Evolutionary conservation across 2,329 filamentous ascomycete species (phyloP).

Genomic region (Hyphodiscus sp.): DNA sequence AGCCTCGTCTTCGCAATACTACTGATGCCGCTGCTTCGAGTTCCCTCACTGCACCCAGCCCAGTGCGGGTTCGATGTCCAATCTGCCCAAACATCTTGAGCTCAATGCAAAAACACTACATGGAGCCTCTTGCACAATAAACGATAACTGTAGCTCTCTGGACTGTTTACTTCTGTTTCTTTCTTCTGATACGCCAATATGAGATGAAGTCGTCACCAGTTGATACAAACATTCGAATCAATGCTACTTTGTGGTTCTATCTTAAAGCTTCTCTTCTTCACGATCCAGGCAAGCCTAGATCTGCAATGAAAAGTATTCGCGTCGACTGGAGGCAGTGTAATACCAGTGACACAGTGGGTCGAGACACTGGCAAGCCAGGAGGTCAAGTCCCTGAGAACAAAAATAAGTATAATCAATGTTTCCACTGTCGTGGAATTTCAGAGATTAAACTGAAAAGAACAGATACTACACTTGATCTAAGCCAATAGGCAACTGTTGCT

Average conservation of each 20-base stretch:
- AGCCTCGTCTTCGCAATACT: too few relatives aligned
- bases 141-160: too few relatives aligned
- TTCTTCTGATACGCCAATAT: too few relatives aligned
- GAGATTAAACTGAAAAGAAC: conserved; percentile 97
- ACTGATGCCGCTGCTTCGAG: too few relatives aligned
- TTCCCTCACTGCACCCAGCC: too few relatives aligned
- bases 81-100: too few relatives aligned
- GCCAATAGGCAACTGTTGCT: conserved; percentile 51
- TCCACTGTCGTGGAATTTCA: conserved; percentile 69
- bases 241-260: not conserved
- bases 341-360: conserved; percentile 66
- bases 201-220: too few relatives aligned
- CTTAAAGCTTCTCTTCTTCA: conserved; percentile 45
- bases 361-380: conserved; percentile 67
- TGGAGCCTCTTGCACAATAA: too few relatives aligned
- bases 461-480: conserved; percentile 91
- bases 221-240: not conserved
- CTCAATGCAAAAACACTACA: too few relatives aligned
- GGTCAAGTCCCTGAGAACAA: conserved; percentile 48
- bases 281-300: conserved; percentile 44
- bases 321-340: conserved; percentile 69
- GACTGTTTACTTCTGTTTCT: too few relatives aligned
- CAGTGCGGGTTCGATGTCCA: too few relatives aligned
- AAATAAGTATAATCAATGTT: conserved; percentile 81
- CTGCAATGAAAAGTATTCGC: conserved; percentile 59